Percentiles rank a stretch among this genome's conserved stretches.
These are phyloP conservation scores for Prasinococcaceae sp. DNA, from an alignment of 139 green algal species.

Conservation along the genomic window DNA sequence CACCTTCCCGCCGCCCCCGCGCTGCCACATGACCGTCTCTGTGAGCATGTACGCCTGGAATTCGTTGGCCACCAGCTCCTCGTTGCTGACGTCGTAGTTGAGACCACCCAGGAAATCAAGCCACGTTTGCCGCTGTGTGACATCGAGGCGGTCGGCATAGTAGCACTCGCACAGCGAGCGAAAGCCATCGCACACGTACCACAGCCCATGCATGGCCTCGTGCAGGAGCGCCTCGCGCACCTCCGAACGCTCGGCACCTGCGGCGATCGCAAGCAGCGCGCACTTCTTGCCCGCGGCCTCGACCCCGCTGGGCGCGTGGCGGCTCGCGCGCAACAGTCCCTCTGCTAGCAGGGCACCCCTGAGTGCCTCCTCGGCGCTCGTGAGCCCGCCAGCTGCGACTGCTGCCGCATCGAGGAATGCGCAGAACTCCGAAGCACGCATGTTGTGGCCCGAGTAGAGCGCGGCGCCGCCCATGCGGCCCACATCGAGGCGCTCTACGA, in stretches of 20 bases:
- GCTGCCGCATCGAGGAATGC: neutral
- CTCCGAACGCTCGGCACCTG: neutral
- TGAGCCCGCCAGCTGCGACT: neutral
- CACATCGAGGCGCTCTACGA: neutral
- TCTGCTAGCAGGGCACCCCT: neutral
- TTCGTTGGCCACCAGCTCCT: constrained; percentile 11
- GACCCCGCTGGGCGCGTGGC: neutral
- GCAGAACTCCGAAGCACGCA: neutral
- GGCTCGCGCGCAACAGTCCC: neutral
- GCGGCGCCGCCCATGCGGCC: constrained; percentile 1
- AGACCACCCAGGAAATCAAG: constrained; percentile 5
- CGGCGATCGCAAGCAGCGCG: neutral
- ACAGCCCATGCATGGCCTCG: constrained; percentile 16
- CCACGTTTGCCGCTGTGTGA: constrained; percentile 1
- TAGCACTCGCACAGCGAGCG: neutral
- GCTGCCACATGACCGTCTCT: neutral
- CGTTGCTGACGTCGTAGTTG: constrained; percentile 1
- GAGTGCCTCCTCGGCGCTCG: neutral
- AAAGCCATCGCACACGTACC: neutral
- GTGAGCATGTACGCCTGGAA: constrained; percentile 18
- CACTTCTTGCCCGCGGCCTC: neutral
- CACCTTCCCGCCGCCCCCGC: neutral
- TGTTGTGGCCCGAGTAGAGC: constrained; percentile 13
- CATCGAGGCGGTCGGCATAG: neutral
- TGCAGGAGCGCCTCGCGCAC: constrained; percentile 12